A percentile compares a stretch with the other conserved stretches of the same genome.
phyloP scores from a whole-genome alignment of 805 yeast species.

The Yamadazyma phyllophila region DNA sequence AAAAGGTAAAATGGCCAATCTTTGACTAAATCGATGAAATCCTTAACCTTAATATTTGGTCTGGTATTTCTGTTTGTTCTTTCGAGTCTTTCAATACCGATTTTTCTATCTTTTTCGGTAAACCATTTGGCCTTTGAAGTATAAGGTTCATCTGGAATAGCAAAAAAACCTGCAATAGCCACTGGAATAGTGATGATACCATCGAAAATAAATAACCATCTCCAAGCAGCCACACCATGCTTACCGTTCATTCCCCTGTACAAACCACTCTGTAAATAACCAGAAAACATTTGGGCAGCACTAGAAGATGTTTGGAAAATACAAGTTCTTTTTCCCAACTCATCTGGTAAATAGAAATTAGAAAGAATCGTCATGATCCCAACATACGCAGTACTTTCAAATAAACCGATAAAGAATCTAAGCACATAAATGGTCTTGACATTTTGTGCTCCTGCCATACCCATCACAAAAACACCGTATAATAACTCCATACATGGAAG shows the following conservation, averaged over 20 bases:
- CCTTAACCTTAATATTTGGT: neutral
- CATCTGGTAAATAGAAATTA: conserved; percentile 20
- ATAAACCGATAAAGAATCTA: conserved; percentile 22
- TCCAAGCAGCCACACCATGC: conserved; percentile 43
- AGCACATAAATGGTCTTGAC: conserved; percentile 11
- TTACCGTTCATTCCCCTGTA: conserved; percentile 26
- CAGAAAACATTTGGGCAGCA: conserved; percentile 15
- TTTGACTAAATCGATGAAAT: conserved; percentile 1
- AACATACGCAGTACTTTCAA: conserved; percentile 22
- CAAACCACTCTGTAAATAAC: conserved; percentile 20
- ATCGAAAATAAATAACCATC: conserved; percentile 43
- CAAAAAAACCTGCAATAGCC: conserved; percentile 36
- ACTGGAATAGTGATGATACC: conserved; percentile 32
- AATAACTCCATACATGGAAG: neutral
- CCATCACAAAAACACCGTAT: neutral
- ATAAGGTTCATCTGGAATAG: conserved; percentile 10
- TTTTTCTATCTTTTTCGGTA: neutral
- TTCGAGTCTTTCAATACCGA: conserved; percentile 1
- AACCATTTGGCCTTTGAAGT: neutral
- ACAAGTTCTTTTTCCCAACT: conserved; percentile 19
- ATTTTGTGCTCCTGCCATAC: neutral
- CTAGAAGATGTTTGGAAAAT: conserved; percentile 14
- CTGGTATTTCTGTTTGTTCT: conserved; percentile 2
- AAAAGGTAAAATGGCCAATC: conserved; percentile 6
- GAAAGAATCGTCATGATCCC: conserved; percentile 12